A percentile compares a stretch with the other conserved stretches of the same genome.
phyloP scores from a whole-genome alignment of 441 rosid genomes.

The Adansonia grandidieri region DNA sequence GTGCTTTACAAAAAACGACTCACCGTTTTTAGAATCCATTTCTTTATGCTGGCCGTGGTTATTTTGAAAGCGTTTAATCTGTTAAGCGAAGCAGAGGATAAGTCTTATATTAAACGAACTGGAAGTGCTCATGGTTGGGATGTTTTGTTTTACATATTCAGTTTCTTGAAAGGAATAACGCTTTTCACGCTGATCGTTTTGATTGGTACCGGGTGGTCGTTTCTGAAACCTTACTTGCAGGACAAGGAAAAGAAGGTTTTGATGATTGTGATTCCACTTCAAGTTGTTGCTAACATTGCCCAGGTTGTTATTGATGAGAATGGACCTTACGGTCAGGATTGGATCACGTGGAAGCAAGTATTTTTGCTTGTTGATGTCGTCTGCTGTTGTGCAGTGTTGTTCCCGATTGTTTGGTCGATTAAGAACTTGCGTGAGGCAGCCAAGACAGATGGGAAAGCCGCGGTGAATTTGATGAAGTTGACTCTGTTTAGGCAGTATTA shows the following conservation, averaged over 20 bases:
- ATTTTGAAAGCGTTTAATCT: conserved; percentile 69
- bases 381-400: conserved; percentile 87
- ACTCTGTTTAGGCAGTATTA: conserved; percentile 92
- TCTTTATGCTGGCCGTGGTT: conserved; percentile 90
- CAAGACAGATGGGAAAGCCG: conserved; percentile 85
- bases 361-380: conserved; percentile 89
- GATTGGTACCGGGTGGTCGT: conserved; percentile 96
- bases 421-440: conserved; percentile 94
- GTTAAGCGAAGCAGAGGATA: conserved; percentile 85
- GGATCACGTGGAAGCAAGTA: conserved; percentile 85
- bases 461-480: conserved; percentile 84
- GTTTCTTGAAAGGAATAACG: conserved; percentile 81
- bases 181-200: conserved; percentile 85
- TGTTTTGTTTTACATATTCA: conserved; percentile 85
- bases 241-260: conserved; percentile 88
- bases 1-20: conserved; percentile 71
- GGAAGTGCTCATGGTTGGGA: conserved; percentile 96
- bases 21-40: conserved; percentile 77
- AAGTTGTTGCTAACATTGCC: conserved; percentile 87
- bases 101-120: conserved; percentile 76
- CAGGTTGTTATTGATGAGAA: conserved; percentile 91
- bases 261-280: conserved; percentile 91
- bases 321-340: conserved; percentile 74
- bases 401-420: conserved; percentile 95
- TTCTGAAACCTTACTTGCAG: conserved; percentile 85